Base-by-base conservation (phyloP, 805 yeast genomes). In the Kluyveromyces nonfermentans region DNA sequence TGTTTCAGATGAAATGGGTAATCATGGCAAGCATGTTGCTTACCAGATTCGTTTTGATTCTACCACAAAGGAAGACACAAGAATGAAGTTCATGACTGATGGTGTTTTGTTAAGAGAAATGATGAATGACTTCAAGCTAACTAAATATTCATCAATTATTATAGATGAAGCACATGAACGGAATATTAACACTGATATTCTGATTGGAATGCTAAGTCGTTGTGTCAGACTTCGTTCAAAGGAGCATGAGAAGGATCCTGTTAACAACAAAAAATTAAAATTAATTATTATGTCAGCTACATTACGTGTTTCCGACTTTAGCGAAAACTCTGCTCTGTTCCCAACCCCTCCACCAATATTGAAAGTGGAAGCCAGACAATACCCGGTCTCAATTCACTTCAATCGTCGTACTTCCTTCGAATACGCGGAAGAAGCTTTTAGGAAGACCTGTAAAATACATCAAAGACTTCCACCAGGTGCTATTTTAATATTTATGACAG, bases 141-240 rank as follows among this genome's bases (percentile, higher is more conserved):
- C 77, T 31, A 85, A 84, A 56, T 93, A 93, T 60, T 88, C 97
- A 0, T 81, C 85, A 0, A 73, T 93, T 37, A 74, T 94, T 21
- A 85, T 93, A 46, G 99, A 93, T 68, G 99, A 93, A 65, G 99
- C 99, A 0, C 99, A 93, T 62, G 98, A 93, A 63, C 77, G 99
- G 61, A 90, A 88, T 59, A 80, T 90, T 48, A 93, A 93, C 59
- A 93, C 99, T 0, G 99, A 93, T 65, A 90, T 93, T 39, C 70
- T 93, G 45, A 88, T 93, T 49, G 99, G 99, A 39, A 84, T 93
- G 82, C 69, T 93, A 41, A 86, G 96, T 58, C 78, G 98, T 53
- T 82, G 89, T 15, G 76, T 87, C 47, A 77, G 73, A 50, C 70
- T 90, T 33, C 77, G 99, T 55, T 68, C 75, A 16, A 71, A 75